Conservation (phyloP, 352 stramenopile genomes). For the Peronospora destructor region DNA sequence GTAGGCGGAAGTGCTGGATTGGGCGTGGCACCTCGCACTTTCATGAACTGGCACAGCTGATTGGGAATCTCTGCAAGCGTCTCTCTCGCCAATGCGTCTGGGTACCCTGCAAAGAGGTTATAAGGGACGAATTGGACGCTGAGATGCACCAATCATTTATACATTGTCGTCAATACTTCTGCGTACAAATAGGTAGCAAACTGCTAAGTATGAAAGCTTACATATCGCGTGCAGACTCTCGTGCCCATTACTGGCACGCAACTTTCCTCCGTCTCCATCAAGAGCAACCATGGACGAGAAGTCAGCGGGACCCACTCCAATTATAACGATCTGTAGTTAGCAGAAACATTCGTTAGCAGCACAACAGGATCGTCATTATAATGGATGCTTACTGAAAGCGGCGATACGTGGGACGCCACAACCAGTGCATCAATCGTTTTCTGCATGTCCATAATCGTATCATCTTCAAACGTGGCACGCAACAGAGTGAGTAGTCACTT, state of each 20-base stretch:
- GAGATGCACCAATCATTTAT: slow-evolving; percentile 2
- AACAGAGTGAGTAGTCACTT: slow-evolving; percentile 1
- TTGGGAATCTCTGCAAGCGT: slow-evolving; percentile 64
- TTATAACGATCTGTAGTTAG: slow-evolving; percentile 57
- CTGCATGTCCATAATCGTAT: slow-evolving; percentile 85
- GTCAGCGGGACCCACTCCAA: slow-evolving; percentile 63
- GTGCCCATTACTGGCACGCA: slow-evolving; percentile 38
- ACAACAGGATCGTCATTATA: not conserved
- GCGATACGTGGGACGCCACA: slow-evolving; percentile 42
- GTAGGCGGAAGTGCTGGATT: slow-evolving; percentile 42
- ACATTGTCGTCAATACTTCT: slow-evolving; percentile 1
- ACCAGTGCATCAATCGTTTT: slow-evolving; percentile 51
- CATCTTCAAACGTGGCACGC: slow-evolving; percentile 32
- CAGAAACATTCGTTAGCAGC: slow-evolving; percentile 4
- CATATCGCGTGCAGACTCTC: slow-evolving; percentile 47
- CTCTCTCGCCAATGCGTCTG: slow-evolving; percentile 39
- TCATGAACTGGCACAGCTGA: slow-evolving; percentile 78
- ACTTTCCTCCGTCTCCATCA: slow-evolving; percentile 48
- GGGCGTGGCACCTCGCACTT: slow-evolving; percentile 45
- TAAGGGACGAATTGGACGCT: slow-evolving; percentile 67
- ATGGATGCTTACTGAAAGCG: slow-evolving; percentile 33
- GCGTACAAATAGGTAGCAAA: not conserved
- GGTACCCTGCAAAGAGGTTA: slow-evolving; percentile 40
- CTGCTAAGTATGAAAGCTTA: slow-evolving; percentile 17
- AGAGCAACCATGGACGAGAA: slow-evolving; percentile 64